Base-by-base conservation (phyloP, 305 asterid genomes). In the Fraxinus angustifolia region DNA sequence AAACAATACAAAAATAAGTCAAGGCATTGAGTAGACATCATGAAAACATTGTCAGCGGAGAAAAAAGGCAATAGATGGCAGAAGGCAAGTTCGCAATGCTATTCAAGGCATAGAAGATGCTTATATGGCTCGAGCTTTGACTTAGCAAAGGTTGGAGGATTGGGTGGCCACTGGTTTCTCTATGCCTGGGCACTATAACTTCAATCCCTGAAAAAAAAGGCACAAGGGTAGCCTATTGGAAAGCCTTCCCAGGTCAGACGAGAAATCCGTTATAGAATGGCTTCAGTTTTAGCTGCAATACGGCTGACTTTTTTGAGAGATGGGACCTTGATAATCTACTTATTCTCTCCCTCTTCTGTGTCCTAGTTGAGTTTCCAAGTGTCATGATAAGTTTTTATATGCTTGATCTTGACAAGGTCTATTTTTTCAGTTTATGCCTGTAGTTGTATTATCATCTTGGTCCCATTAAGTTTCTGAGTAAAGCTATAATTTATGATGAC, bases 91-190 rank as follows among this genome's bases (percentile, higher is more conserved):
- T 62, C 2, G 3, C 26, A 8, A n/a, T 76, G 21, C 53, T 58
- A 74, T 77, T 53, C 53, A 33, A 53, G 73, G 40, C 62, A 74
- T 74, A 26, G 78, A 21, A 8, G 62, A 67, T 42, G 71, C 62
- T 28, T 42, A 28, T 30, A 53, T 3, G 45, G 72, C 74, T 36
- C 17, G 6, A 50, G 21, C 16, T 36, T 65, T 79, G 42, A 79
- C 67, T 38, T 6, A 23, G 33, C 33, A 62, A 62, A 19, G 26
- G 10, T 53, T 53, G 65, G 26, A 53, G 65, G 65, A 53, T 6
- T n/a, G 65, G 65, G 65, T n/a, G 65, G 26, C 65, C 65, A 53
- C 23, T 5, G 26, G 8, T n/a, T 53, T 53, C 62, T n/a, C 62
- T n/a, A 53, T 16, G 62, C 62, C 62, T 3, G 17, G 58, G 17